phyloP scores from a whole-genome alignment of 2,329 filamentous ascomycete species.

The Leptographium wingfieldii region DNA sequence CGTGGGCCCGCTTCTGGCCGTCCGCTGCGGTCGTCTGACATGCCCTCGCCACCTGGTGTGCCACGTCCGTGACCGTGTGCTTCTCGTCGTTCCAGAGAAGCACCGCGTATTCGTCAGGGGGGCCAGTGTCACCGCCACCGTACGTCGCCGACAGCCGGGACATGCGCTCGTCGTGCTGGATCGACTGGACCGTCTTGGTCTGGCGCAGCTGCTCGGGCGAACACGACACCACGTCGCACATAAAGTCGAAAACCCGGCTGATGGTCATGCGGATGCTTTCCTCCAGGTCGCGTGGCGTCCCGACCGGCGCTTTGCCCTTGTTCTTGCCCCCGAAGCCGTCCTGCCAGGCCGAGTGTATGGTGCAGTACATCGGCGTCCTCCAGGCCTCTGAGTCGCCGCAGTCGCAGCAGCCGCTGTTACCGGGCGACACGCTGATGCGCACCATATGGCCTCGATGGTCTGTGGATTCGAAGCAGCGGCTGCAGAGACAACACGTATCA shows the following conservation, averaged over 20 bases:
- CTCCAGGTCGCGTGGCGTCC: slow-evolving; percentile 62
- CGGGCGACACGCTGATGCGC: slow-evolving; percentile 44
- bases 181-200: slow-evolving; percentile 69
- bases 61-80: slow-evolving; percentile 85
- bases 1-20: slow-evolving; percentile 64
- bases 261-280: slow-evolving; percentile 76
- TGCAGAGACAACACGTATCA: slow-evolving; percentile 90
- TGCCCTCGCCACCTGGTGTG: slow-evolving; percentile 78
- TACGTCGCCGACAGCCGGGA: slow-evolving; percentile 68
- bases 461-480: slow-evolving; percentile 86
- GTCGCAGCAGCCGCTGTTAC: slow-evolving; percentile 53
- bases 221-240: slow-evolving; percentile 96
- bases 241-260: slow-evolving; percentile 75
- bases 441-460: slow-evolving; percentile 92
- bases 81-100: slow-evolving; percentile 98
- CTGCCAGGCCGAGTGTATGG: slow-evolving; percentile 67
- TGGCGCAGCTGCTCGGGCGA: slow-evolving; percentile 89
- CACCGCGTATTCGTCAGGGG: slow-evolving; percentile 66
- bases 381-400: slow-evolving; percentile 95
- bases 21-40: slow-evolving; percentile 61
- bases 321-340: slow-evolving; percentile 31
- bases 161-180: slow-evolving; percentile 65
- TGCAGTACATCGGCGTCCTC: slow-evolving; percentile 77
- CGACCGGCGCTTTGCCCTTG: slow-evolving; percentile 45
- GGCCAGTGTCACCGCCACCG: slow-evolving; percentile 54